Conservation (phyloP, 108 stramenopile species). For the Cafeteria roenbergensis region DNA sequence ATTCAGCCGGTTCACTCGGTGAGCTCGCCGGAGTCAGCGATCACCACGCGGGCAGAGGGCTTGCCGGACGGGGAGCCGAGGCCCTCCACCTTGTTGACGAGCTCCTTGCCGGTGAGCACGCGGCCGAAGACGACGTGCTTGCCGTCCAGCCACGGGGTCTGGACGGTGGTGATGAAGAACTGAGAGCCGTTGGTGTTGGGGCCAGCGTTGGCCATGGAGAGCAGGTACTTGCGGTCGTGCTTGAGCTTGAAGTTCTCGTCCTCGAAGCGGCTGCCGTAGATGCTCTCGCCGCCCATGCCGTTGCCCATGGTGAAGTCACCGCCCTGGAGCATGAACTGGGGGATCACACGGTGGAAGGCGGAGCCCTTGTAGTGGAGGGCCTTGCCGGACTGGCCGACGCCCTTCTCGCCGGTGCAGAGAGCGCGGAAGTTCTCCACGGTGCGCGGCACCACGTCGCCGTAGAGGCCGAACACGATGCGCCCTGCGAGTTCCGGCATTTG, state of each 20-base stretch:
- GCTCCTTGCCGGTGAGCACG: constrained; percentile 57
- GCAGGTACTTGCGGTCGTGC: constrained; percentile 63
- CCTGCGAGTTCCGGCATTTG: constrained; percentile 35
- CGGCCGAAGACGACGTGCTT: constrained; percentile 81
- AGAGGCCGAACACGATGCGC: constrained; percentile 73
- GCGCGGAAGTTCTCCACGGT: constrained; percentile 33
- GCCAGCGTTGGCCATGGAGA: constrained; percentile 93
- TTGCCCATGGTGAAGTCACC: constrained; percentile 80
- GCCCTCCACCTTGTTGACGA: constrained; percentile 76
- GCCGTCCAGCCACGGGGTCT: constrained; percentile 72
- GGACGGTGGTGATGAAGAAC: constrained; percentile 75
- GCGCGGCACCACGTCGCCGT: constrained; percentile 74
- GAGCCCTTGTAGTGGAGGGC: constrained; percentile 58
- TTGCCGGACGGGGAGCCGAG: constrained; percentile 65
- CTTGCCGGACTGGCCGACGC: constrained; percentile 41
- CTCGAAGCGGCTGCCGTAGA: constrained; percentile 71
- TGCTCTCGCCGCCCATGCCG: constrained; percentile 79
- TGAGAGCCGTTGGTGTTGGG: constrained; percentile 71
- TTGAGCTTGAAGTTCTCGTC: constrained; percentile 86
- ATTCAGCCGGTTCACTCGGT: background rate
- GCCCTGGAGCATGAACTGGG: constrained; percentile 80
- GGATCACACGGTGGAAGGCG: constrained; percentile 80
- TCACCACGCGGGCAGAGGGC: constrained; percentile 59
- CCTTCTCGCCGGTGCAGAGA: constrained; percentile 18
- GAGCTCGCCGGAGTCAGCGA: constrained; percentile 68